A percentile compares a stretch with the other conserved stretches of the same genome.
Evolutionary conservation across 2,329 filamentous ascomycete genomes (phyloP).

Genomic region (Cercospora brassicicola): DNA sequence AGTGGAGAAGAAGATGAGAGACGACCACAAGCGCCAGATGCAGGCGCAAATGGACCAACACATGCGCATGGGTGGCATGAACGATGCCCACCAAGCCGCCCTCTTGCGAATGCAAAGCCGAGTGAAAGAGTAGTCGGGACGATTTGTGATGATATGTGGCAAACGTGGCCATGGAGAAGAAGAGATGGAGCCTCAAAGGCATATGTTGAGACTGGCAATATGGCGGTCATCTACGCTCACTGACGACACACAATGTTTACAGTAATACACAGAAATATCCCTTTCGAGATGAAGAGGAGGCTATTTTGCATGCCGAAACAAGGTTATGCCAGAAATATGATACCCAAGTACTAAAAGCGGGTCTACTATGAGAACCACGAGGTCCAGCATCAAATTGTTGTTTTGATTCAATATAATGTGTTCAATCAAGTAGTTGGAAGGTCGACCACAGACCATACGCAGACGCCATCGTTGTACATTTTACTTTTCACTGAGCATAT

Average conservation of each 20-base stretch:
- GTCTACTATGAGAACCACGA: background rate
- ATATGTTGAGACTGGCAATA: background rate
- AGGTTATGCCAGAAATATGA: background rate
- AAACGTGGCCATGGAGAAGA: background rate
- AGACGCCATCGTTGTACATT: background rate
- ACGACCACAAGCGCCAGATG: conserved; percentile 58
- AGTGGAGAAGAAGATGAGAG: conserved; percentile 56
- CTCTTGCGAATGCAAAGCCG: conserved; percentile 75
- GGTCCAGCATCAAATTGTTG: background rate
- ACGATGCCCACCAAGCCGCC: conserved; percentile 74
- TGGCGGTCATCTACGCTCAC: background rate
- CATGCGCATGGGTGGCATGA: conserved; percentile 74
- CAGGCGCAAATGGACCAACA: conserved; percentile 68
- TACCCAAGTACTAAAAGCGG: conserved; percentile 1
- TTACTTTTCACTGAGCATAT: background rate
- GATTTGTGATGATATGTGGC: background rate
- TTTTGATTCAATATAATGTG: background rate
- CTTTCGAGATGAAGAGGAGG: conserved; percentile 1
- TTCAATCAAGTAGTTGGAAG: background rate
- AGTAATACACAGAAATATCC: background rate
- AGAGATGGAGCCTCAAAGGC: conserved; percentile 3
- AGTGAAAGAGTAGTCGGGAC: conserved; percentile 17
- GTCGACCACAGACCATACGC: background rate
- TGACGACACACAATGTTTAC: background rate
- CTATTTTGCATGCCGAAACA: background rate